These are phyloP conservation scores for Ballota nigra DNA, from an alignment of 257 asterid species.

Conservation along the genomic window DNA sequence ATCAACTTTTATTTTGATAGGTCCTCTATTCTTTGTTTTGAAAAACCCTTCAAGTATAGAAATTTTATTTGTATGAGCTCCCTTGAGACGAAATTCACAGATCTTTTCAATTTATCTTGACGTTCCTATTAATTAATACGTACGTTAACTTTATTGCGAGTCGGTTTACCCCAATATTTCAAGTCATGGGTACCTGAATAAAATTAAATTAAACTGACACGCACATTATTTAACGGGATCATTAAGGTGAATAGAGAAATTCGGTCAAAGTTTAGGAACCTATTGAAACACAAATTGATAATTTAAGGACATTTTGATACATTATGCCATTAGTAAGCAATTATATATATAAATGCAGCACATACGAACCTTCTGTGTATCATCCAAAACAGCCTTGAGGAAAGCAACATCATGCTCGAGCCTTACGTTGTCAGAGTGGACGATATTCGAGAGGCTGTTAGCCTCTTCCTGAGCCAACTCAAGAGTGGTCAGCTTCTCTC, in stretches of 20 bases:
- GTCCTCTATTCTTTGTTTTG: too few relatives aligned
- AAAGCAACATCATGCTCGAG: slow-evolving; percentile 98
- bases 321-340: background rate
- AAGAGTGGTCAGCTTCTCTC: slow-evolving; percentile 74
- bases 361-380: slow-evolving; percentile 81
- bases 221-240: background rate
- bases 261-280: background rate
- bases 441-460: slow-evolving; percentile 78
- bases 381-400: slow-evolving; percentile 91
- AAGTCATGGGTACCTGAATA: background rate
- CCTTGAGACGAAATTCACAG: background rate
- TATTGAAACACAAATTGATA: too few relatives aligned
- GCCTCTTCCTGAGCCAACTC: slow-evolving; percentile 94
- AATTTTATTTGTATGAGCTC: background rate
- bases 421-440: slow-evolving; percentile 93
- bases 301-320: too few relatives aligned
- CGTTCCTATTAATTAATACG: too few relatives aligned
- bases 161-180: background rate
- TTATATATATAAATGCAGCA: background rate
- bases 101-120: too few relatives aligned
- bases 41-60: background rate
- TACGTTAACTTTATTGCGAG: background rate
- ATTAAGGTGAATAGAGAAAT: background rate
- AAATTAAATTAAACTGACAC: background rate
- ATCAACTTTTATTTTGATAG: too few relatives aligned